Base-by-base conservation (phyloP, 73 alveolate species). In the Chromera velia region DNA sequence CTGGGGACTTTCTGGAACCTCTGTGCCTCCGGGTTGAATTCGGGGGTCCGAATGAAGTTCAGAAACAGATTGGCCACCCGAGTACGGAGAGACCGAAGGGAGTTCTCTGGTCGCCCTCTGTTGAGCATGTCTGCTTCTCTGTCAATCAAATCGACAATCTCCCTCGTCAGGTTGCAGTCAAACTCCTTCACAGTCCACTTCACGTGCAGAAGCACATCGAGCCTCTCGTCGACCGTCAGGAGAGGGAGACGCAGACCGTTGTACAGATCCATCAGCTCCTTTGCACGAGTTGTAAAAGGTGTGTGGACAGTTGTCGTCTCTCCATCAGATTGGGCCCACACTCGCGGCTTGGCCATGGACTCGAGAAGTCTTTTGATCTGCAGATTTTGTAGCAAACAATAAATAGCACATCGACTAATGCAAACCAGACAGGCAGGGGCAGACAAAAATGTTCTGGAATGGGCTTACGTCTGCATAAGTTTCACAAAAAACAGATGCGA, bases 41-140 rank as follows among this genome's bases (percentile, higher is more conserved):
- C 98, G 1, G 99, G 99, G 4, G 98, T 96, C 90, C 95, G 99
- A 62, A 94, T 94, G 82, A 96, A 96, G 87, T 93, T 94, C 70
- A 96, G 90, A 91, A 95, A 96, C 28, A 96, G 88, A 79, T 96
- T 96, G 33, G 96, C 95, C 49, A 96, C 78, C 73, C 99, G 87
- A 88, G 94, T 93, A 76, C 99, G 91, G 46, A 96, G 91, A 33
- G 99, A 90, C 76, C 32, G 34, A 34, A 31, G 90, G 80, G 97
- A 87, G 49, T 94, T 84, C 87, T 96, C 99, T 6, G 97, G 93
- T 30, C 99, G 90, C 33, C 99, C 99, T 84, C 99, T 82, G 88
- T 96, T 95, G 32, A 96, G 92, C 99, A 96, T 96, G 84, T 96
- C 99, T 0, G 98, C 98, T 85, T 96, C 99, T 85, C 99, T 91